Evolutionary conservation across 2,329 filamentous ascomycete species (phyloP).

Genomic region (Diplodia sapinea): DNA sequence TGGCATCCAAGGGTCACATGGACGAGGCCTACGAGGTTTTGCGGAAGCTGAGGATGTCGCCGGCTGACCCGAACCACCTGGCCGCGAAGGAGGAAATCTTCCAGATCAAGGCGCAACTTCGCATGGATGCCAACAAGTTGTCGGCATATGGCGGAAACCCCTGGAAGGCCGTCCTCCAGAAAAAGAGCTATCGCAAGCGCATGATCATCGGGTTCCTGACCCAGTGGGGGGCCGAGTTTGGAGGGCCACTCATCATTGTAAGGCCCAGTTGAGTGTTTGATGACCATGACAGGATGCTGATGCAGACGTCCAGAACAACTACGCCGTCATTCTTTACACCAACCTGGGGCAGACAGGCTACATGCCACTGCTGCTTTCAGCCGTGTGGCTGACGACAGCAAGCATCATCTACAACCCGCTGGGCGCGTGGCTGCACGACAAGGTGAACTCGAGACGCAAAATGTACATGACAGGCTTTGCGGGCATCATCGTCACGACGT

Average conservation of each 20-base stretch:
- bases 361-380: conserved; percentile 51
- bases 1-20: conserved; percentile 53
- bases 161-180: conserved; percentile 34
- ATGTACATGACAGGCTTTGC: conserved; percentile 44
- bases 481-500: conserved; percentile 34
- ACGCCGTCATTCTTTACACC: conserved; percentile 44
- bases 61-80: conserved; percentile 50
- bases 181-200: conserved; percentile 49
- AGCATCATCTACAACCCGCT: conserved; percentile 41
- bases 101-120: conserved; percentile 53
- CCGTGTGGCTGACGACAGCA: conserved; percentile 54
- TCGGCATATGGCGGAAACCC: conserved; percentile 30
- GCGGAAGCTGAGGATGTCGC: conserved; percentile 47
- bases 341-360: conserved; percentile 49
- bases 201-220: conserved; percentile 59
- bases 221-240: conserved; percentile 59
- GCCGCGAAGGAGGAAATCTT: conserved; percentile 55
- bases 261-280: neutral
- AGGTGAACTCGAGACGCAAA: conserved; percentile 33
- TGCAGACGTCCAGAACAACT: conserved; percentile 48
- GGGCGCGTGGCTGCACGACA: conserved; percentile 34
- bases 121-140: conserved; percentile 34
- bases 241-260: conserved; percentile 57
- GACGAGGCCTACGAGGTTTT: conserved; percentile 56
- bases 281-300: neutral